Percentiles rank a stretch among this genome's conserved stretches.
phyloP scores from a whole-genome alignment of 2,329 filamentous ascomycete genomes.

The Colletotrichum sp. region DNA sequence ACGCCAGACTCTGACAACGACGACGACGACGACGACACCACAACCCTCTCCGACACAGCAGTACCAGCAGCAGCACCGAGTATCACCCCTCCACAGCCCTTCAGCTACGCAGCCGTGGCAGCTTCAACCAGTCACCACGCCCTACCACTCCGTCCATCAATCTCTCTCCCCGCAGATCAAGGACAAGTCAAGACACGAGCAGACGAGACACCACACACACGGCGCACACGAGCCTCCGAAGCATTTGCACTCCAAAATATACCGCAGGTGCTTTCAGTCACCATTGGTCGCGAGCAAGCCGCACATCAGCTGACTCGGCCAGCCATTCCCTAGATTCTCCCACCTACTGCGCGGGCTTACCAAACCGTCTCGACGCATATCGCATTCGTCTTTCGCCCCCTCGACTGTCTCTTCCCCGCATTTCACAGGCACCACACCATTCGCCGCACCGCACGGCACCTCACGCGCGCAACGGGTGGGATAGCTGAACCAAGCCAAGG shows the following conservation, averaged over 20 bases:
- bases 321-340: not conserved
- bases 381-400: not conserved
- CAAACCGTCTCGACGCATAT: not conserved
- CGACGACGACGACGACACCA: not conserved
- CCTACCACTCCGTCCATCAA: not conserved
- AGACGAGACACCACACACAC: not conserved
- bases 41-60: not conserved
- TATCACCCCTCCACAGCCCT: not conserved
- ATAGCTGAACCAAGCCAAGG: not conserved
- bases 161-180: not conserved
- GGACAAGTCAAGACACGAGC: not conserved
- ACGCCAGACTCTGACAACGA: not conserved
- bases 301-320: constrained; percentile 15
- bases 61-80: not conserved
- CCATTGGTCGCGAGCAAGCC: not conserved
- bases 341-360: not conserved
- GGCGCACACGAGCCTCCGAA: not conserved
- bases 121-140: not conserved
- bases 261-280: not conserved
- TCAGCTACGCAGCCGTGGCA: not conserved
- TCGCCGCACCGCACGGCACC: not conserved
- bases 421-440: constrained; percentile 1
- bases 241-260: not conserved
- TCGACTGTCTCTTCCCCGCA: constrained; percentile 11
- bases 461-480: not conserved